Base-by-base conservation (phyloP, 306 rosid genomes). In the Castanea crenata region DNA sequence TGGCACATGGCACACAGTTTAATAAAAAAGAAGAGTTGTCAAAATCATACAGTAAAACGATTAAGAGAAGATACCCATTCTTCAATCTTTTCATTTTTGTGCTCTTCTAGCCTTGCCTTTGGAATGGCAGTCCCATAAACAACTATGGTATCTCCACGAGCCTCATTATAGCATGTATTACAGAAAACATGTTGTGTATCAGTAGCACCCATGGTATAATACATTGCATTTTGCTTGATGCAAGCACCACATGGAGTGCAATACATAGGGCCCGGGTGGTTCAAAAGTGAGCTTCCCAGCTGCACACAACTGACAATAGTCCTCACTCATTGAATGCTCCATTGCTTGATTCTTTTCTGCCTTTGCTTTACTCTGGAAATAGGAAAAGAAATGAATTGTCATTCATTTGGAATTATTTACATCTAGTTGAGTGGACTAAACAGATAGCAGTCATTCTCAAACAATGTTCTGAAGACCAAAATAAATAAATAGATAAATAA, bases 281-380 rank as follows among this genome's bases (percentile, higher is more conserved):
- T 93, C 98, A 90, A 95, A 95, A 5, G 98, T 88, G 73, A 93
- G 98, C 87, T 90, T 95, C 88, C 93, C 99, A 63, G 91, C 98
- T 58, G 99, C 99, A 80, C 99, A 95, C 86, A 95, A 81, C 79
- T 95, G 99, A 82, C 98, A 95, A 72, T 97, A 95, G 81, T 95
- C 93, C 89, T 95, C 99, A 83, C 99, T 92, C 97, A 92, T 94
- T 21, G 90, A 55, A 73, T 91, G 89, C 86, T 91, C 99, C 98
- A 91, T 87, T 73, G 99, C 99, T 87, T 92, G 97, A 82, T 94
- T 92, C 84, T 91, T 92, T 85, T 94, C 99, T 74, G 88, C 99
- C 89, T 94, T 94, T 59, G 99, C 88, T 85, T 94, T 94, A 86
- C 99, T 94, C 97, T 94, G 87, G 56, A 58, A 74, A 67, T 61